Conservation (phyloP, 352 stramenopile species). For the Phytophthora tentaculata region DNA sequence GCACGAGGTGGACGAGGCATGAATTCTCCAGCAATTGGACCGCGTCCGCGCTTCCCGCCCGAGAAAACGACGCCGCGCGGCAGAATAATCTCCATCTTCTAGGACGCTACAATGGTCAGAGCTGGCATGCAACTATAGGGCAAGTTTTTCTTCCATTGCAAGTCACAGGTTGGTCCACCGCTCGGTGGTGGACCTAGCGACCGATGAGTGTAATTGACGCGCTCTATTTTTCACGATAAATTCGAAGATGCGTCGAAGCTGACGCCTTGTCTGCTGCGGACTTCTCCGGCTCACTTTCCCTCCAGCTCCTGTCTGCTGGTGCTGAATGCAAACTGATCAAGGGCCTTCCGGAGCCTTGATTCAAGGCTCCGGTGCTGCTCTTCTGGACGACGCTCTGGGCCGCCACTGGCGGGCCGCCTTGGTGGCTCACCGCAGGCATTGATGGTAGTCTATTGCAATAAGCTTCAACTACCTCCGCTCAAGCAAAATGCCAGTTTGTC, state of each 20-base stretch:
- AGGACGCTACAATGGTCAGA: background rate
- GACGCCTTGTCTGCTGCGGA: constrained; percentile 11
- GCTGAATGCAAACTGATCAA: background rate
- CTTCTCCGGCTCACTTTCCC: constrained; percentile 24
- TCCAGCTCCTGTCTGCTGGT: background rate
- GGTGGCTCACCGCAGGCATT: too few species aligned
- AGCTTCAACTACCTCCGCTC: background rate
- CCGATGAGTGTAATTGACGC: background rate
- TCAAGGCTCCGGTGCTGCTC: background rate
- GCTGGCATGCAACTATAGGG: background rate
- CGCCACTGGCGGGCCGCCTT: too few species aligned
- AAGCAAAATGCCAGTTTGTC: background rate
- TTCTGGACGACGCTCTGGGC: background rate
- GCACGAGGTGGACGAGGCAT: constrained; percentile 24
- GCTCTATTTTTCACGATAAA: constrained; percentile 33
- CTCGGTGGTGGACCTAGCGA: constrained; percentile 4
- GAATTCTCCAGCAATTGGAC: constrained; percentile 21
- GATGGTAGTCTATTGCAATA: too few species aligned
- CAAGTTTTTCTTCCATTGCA: constrained; percentile 3
- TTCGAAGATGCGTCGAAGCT: constrained; percentile 28
- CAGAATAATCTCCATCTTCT: constrained; percentile 2
- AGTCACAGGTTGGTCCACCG: constrained; percentile 10
- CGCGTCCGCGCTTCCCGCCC: constrained; percentile 14
- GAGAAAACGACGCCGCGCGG: background rate
- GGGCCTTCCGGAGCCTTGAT: too few species aligned